A percentile compares a stretch with the other conserved stretches of the same genome.
Conservation (phyloP, 1,284 basidiomycete species). For the Austroboletus novae-zelandiae region DNA sequence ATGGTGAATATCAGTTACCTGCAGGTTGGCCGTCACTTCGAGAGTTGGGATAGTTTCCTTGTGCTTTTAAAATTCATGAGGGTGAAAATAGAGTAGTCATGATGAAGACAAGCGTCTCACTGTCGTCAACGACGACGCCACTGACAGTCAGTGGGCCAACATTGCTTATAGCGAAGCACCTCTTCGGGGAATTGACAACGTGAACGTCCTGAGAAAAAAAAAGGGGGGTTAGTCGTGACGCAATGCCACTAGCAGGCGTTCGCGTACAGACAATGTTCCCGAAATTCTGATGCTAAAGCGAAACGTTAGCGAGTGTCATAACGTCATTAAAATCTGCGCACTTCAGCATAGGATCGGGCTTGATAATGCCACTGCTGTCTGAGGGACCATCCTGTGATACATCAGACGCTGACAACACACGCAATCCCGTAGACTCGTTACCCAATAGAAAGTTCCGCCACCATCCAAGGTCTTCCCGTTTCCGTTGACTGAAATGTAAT, state of each 20-base stretch:
- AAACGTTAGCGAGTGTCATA: background rate
- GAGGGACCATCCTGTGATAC: slow-evolving; percentile 43
- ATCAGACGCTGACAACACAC: background rate
- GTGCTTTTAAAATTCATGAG: slow-evolving; percentile 27
- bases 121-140: slow-evolving; percentile 40
- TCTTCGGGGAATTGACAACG: slow-evolving; percentile 47
- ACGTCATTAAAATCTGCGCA: slow-evolving; percentile 17
- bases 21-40: slow-evolving; percentile 20
- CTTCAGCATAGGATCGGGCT: slow-evolving; percentile 53
- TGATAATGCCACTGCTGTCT: slow-evolving; percentile 34
- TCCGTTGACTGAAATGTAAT: slow-evolving; percentile 40
- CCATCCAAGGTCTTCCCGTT: slow-evolving; percentile 47
- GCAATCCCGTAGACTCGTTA: slow-evolving; percentile 10
- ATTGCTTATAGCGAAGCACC: slow-evolving; percentile 34
- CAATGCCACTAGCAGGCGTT: background rate
- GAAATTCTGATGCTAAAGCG: slow-evolving; percentile 23
- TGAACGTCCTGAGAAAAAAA: slow-evolving; percentile 32
- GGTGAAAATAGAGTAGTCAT: background rate
- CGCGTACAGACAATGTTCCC: slow-evolving; percentile 24
- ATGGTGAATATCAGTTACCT: slow-evolving; percentile 11
- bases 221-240: background rate
- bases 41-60: slow-evolving; percentile 32
- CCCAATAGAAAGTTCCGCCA: slow-evolving; percentile 43
- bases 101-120: slow-evolving; percentile 24
- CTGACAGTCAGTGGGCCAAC: slow-evolving; percentile 37